Evolutionary conservation across 2,329 filamentous ascomycete species (phyloP), one percentile per base, ranked within the genome.

Genomic region (Periconia macrospinosa): DNA sequence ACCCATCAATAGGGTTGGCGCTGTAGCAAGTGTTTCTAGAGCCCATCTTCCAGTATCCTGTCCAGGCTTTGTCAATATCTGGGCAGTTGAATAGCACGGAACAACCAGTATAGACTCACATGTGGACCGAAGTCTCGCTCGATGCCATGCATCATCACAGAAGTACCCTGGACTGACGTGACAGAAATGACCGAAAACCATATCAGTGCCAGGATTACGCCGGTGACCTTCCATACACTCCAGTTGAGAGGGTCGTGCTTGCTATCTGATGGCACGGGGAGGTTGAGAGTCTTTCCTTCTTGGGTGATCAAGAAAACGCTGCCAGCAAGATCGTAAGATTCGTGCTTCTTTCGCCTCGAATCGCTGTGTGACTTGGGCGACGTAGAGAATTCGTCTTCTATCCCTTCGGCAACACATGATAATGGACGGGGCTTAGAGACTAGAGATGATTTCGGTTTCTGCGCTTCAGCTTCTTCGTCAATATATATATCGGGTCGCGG

Each of bases 1-100:
- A 6, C 70, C 73, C 61, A 72, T 69, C 49, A 65, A 70, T 3
- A 76, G 47, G 0, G 67, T 68, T 2, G 71, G 71, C 20, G 60
- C 56, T 1, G 67, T 68, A 15, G 64, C 53, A 0, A 73, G 53
- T 13, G 62, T 59, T 14, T 67, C 62, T 3, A 70, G 45, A 1
- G 58, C 56, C 59, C 70, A 70, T 3, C 61, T 65, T 6, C 46
- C 42, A 7, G 60, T 60, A 10, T 55, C 52, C 68, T 70, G 2
- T 37, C 17, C 2, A 55, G 15, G 20, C 42, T 8, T 43, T 11
- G 11, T 3, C 10, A 23, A 7, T 47, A 43, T 13, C 17, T 6
- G 18, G 2, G 7, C 18, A 41, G 11, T 13, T 37, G 33, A 10
- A 6, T 37, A 37, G 11, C 23, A 20, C 6, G 10, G 2, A 35